Base-by-base conservation (phyloP, 2,329 filamentous ascomycete genomes). In the Alternaria arborescens region DNA sequence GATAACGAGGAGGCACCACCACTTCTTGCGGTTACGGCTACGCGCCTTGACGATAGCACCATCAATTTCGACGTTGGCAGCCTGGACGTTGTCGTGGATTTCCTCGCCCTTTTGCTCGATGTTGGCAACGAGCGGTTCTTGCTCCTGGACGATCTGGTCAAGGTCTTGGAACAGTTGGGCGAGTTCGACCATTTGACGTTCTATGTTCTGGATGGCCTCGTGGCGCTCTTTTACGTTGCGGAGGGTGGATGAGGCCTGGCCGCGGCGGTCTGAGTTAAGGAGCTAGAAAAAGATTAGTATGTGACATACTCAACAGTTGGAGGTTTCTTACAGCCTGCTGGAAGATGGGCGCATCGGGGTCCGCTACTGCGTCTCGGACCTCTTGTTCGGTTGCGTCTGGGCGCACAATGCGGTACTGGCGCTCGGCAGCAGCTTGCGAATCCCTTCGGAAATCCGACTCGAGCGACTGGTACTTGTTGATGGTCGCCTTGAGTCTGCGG, bases 101-200 rank as follows among this genome's bases (percentile, higher is more conserved):
- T 97, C 91, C 79, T 96, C 91, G 38, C 88, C 92, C 81, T 94
- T 93, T 72, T 90, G 86, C 81, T 97, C 93, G 71, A 98, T 97
- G 69, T 92, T 87, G 65, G 86, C 83, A 36, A 98, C 88, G 30
- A 90, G 85, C 16, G 87, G 89, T 71, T 97, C 94, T 79, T 98
- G 94, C 82, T 97, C 89, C 36, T 93, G 85, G 62, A 98, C 89
- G 51, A 97, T 83, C 32, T 89, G 88, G 69, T 97, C 92, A 82
- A 98, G 90, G 69, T 97, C 91, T 76, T 93, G 88, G 87, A 97
- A 97, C 55, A 98, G 83, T 79, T 95, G 88, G 6, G 91, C 88
- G 58, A 99, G 84, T 80, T 97, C 91, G 11, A 92, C 88, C 87
- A 98, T 91, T 77, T 96, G 91, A 75, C 87, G 85, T 82, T 97